These are phyloP conservation scores for Lepidium campestre DNA, from an alignment of 441 rosid genomes.

Conservation along the genomic window DNA sequence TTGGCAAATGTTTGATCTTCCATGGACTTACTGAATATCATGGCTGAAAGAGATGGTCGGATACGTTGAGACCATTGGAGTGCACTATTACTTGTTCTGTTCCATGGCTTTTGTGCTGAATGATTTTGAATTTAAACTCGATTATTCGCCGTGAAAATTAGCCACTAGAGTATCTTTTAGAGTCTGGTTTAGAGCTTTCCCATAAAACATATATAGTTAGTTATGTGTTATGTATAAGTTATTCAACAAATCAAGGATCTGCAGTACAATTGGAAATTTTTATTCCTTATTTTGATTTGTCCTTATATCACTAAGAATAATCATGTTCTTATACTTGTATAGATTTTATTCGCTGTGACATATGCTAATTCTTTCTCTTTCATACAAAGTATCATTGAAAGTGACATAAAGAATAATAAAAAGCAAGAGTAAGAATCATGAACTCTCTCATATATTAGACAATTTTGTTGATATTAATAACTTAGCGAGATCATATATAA, in stretches of 20 bases:
- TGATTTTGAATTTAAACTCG: not conserved
- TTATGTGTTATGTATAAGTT: not conserved
- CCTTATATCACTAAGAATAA: not conserved
- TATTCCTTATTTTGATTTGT: not conserved
- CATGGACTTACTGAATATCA: not conserved
- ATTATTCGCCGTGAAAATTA: not conserved
- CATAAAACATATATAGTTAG: not conserved
- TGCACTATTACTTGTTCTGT: not conserved
- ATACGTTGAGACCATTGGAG: not conserved
- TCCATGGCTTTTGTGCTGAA: not conserved
- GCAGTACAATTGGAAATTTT: not conserved
- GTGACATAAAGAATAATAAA: not conserved
- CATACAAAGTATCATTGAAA: not conserved
- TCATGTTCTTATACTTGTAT: not conserved
- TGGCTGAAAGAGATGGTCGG: not conserved
- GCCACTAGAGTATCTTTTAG: not conserved
- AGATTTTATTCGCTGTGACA: not conserved
- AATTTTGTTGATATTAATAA: not conserved
- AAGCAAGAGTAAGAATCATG: conserved; percentile 6
- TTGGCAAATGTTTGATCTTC: not conserved
- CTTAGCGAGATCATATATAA: not conserved
- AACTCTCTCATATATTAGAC: not conserved
- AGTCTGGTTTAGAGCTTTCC: not conserved
- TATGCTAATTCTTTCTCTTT: conserved; percentile 1
- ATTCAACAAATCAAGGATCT: not conserved